These are phyloP conservation scores for Rhizoclosmatium globosum DNA, from an alignment of 192 early-diverging fungal genomes.

Conservation along the genomic window DNA sequence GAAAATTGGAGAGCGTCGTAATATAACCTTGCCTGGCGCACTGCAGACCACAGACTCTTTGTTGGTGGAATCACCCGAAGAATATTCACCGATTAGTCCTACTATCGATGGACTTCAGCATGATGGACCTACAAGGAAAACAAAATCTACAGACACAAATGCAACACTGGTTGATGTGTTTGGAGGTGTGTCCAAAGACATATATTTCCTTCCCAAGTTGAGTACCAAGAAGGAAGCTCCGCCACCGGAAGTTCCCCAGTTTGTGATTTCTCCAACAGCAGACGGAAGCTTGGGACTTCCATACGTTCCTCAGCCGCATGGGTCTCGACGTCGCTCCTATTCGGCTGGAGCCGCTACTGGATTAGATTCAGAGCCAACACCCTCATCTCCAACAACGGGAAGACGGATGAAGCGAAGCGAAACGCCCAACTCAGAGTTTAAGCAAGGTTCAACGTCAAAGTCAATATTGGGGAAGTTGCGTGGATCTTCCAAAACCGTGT, in stretches of 20 bases:
- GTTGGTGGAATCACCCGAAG: background rate
- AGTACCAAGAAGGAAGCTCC: background rate
- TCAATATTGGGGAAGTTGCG: background rate
- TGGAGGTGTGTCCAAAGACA: slow-evolving; percentile 7
- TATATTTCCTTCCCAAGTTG: slow-evolving; percentile 26
- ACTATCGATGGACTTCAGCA: slow-evolving; percentile 2
- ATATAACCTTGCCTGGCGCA: background rate
- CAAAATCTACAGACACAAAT: background rate
- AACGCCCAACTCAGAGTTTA: background rate
- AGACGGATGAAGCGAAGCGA: background rate
- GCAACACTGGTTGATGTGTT: slow-evolving; percentile 3
- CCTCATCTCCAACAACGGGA: background rate
- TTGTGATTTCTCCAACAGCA: slow-evolving; percentile 13
- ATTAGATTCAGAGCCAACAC: background rate
- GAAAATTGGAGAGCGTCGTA: background rate
- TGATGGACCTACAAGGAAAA: background rate
- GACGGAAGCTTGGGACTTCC: background rate
- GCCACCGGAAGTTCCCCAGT: background rate
- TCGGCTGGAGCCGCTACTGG: slow-evolving; percentile 16
- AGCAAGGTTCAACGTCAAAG: background rate
- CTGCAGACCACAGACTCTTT: background rate
- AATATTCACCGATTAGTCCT: slow-evolving; percentile 8
- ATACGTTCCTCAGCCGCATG: background rate
- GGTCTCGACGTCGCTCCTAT: slow-evolving; percentile 20
- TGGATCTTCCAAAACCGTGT: background rate